phyloP scores from a whole-genome alignment of 257 asterid genomes.

The Prunella vulgaris region DNA sequence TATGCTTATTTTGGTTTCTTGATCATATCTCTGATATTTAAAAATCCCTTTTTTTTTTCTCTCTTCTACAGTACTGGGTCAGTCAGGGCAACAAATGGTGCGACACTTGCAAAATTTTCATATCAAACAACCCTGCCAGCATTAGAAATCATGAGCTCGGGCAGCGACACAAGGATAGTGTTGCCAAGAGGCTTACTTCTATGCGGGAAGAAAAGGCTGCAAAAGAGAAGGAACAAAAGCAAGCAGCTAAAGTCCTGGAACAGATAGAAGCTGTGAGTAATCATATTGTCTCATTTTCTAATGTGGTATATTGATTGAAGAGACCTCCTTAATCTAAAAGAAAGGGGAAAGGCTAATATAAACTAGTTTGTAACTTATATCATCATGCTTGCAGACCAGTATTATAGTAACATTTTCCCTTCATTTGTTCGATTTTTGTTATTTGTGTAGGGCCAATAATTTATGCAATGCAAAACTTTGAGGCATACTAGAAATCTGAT shows the following conservation, averaged over 20 bases:
- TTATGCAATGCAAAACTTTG: neutral
- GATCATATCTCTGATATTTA: slow-evolving; percentile 13
- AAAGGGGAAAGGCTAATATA: neutral
- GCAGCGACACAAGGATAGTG: slow-evolving; percentile 80
- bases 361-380: neutral
- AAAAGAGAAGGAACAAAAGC: slow-evolving; percentile 73
- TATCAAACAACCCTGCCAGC: slow-evolving; percentile 87
- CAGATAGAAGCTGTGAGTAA: slow-evolving; percentile 90
- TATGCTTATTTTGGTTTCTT: slow-evolving; percentile 1
- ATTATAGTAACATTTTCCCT: neutral
- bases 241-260: slow-evolving; percentile 67
- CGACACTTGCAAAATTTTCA: slow-evolving; percentile 88
- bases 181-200: slow-evolving; percentile 64
- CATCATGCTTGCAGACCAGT: neutral
- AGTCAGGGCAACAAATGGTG: slow-evolving; percentile 99
- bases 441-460: neutral
- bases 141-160: slow-evolving; percentile 98
- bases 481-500: neutral
- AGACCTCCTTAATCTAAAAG: neutral
- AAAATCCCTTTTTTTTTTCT: neutral
- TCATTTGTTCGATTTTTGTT: neutral
- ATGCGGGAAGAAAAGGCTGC: slow-evolving; percentile 82
- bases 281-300: neutral
- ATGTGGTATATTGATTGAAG: neutral
- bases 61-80: slow-evolving; percentile 85